A percentile compares a stretch with the other conserved stretches of the same genome.
These are phyloP conservation scores for Volvariella volvacea DNA, from an alignment of 1,284 basidiomycete genomes.

Conservation along the genomic window DNA sequence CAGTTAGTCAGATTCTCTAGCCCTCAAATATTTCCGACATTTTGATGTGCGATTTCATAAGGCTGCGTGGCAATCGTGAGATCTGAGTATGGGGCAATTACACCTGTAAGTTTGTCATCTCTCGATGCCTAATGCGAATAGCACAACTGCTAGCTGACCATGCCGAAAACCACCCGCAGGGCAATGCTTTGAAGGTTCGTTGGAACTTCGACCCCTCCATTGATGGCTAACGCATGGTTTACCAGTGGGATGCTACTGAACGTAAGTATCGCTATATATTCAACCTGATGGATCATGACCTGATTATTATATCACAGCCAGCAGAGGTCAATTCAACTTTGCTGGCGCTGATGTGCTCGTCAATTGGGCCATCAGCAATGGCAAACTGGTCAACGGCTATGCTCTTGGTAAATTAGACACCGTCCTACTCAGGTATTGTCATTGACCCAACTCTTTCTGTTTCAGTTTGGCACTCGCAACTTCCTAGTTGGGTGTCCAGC, in stretches of 20 bases:
- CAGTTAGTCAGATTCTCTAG: background rate
- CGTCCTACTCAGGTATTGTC: too few species aligned
- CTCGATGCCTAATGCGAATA: too few species aligned
- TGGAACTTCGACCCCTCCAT: background rate
- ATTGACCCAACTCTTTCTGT: too few species aligned
- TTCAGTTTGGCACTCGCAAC: constrained; percentile 22
- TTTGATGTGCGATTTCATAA: background rate
- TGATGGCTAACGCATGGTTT: background rate
- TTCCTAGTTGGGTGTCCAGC: constrained; percentile 18
- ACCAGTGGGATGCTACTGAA: constrained; percentile 20
- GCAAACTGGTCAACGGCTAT: constrained; percentile 22
- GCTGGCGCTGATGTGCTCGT: constrained; percentile 18
- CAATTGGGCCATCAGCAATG: constrained; percentile 21
- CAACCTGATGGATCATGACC: background rate
- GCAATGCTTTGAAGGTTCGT: constrained; percentile 27
- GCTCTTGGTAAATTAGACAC: constrained; percentile 15
- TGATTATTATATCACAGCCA: constrained; percentile 9
- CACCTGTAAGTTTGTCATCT: constrained; percentile 21
- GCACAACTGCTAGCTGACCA: background rate
- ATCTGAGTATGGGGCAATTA: constrained; percentile 28
- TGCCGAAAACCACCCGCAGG: constrained; percentile 7
- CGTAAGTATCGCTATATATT: too few species aligned
- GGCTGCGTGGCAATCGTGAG: constrained; percentile 22
- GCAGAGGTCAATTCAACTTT: constrained; percentile 16
- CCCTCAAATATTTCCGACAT: too few species aligned